Conservation (phyloP, 805 yeast species). For the Diddensiella caesifluorescens region DNA sequence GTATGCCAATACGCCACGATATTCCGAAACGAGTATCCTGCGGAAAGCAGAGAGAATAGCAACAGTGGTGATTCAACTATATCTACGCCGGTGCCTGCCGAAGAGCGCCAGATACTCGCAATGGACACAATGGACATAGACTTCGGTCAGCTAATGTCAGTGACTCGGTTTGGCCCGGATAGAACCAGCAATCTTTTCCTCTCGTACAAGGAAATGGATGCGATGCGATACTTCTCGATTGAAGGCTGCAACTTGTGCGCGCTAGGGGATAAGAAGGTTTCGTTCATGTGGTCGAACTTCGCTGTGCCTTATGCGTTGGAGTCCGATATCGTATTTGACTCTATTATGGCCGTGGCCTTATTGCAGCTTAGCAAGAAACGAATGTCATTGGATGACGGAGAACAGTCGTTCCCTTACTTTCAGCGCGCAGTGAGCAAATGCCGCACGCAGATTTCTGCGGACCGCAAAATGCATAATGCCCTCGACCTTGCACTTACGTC, state of each 20-base stretch:
- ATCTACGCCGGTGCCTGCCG: background rate
- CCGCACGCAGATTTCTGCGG: slow-evolving; percentile 1
- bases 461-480: slow-evolving; percentile 4
- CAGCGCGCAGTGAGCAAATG: background rate
- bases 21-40: slow-evolving; percentile 4
- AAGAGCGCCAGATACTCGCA: too few relatives aligned
- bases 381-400: background rate
- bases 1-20: slow-evolving; percentile 13
- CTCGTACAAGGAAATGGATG: background rate
- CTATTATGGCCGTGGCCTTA: slow-evolving; percentile 7
- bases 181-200: background rate
- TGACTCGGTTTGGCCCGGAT: background rate
- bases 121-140: background rate
- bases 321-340: slow-evolving; percentile 6
- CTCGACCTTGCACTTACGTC: slow-evolving; percentile 7
- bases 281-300: slow-evolving; percentile 3
- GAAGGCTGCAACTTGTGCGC: background rate
- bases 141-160: slow-evolving; percentile 1
- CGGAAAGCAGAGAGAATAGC: background rate
- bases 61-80: background rate
- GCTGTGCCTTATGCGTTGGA: slow-evolving; percentile 4
- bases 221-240: slow-evolving; percentile 2
- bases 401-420: slow-evolving; percentile 1
- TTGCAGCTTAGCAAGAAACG: background rate
- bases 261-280: background rate